These are phyloP conservation scores for Erodium texanum DNA, from an alignment of 441 rosid genomes.

Conservation along the genomic window DNA sequence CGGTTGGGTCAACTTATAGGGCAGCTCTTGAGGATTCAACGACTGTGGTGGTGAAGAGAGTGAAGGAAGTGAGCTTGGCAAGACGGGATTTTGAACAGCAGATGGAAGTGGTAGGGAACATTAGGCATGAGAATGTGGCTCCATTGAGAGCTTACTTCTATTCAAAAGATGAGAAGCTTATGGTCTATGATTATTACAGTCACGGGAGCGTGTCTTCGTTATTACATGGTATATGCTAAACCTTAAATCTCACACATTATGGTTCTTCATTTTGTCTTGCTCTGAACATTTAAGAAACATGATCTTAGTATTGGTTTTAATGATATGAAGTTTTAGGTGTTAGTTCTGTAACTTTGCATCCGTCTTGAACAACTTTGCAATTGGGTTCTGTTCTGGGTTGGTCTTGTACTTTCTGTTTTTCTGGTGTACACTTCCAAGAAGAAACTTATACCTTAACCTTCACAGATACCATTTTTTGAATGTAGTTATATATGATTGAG, in stretches of 20 bases:
- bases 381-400: background rate
- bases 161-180: slow-evolving; percentile 85
- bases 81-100: slow-evolving; percentile 74
- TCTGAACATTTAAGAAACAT: background rate
- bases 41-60: slow-evolving; percentile 61
- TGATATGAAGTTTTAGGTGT: background rate
- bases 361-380: too few relatives aligned
- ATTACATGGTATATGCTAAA: slow-evolving; percentile 53
- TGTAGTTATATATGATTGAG: too few relatives aligned
- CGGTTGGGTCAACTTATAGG: slow-evolving; percentile 67
- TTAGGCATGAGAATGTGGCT: slow-evolving; percentile 61
- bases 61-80: slow-evolving; percentile 52
- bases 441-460: too few relatives aligned
- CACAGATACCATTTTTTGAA: too few relatives aligned
- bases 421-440: too few relatives aligned
- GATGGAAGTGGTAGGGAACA: slow-evolving; percentile 59
- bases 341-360: background rate
- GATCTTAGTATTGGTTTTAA: background rate
- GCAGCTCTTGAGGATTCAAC: slow-evolving; percentile 67
- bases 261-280: too few relatives aligned
- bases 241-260: background rate
- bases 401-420: background rate
- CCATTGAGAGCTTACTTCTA: slow-evolving; percentile 71
- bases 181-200: slow-evolving; percentile 55
- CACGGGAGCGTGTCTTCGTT: slow-evolving; percentile 49